phyloP scores from a whole-genome alignment of 106 monocot species.

The Xerophyta viscosa region DNA sequence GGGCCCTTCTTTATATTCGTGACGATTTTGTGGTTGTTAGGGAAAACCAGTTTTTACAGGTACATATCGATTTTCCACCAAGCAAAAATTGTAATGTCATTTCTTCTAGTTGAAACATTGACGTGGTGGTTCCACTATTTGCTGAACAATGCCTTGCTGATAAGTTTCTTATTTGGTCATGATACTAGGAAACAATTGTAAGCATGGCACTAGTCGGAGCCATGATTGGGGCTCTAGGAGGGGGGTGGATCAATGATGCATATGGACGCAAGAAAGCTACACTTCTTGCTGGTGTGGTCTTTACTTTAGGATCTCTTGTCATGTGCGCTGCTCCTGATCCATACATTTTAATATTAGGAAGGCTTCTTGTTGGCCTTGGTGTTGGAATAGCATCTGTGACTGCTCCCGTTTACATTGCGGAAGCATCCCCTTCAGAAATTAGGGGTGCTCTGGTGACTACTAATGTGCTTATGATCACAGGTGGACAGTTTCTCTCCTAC shows the following conservation, averaged over 20 bases:
- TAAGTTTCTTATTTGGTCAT: too few relatives aligned
- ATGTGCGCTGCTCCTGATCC: conserved; percentile 80
- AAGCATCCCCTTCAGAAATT: conserved; percentile 92
- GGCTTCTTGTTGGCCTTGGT: conserved; percentile 81
- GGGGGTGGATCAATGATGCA: conserved; percentile 89
- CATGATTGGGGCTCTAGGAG: conserved; percentile 68
- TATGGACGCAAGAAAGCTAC: conserved; percentile 87
- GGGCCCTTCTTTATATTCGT: conserved; percentile 86
- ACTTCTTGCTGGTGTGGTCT: conserved; percentile 70
- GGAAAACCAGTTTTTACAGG: conserved; percentile 73
- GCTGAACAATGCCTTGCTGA: too few relatives aligned
- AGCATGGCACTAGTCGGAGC: conserved; percentile 95
- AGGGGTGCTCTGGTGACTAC: conserved; percentile 80
- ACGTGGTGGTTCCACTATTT: too few relatives aligned
- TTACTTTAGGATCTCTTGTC: conserved; percentile 61
- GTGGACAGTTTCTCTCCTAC: conserved; percentile 88
- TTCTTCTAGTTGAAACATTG: too few relatives aligned
- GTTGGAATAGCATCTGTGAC: conserved; percentile 88
- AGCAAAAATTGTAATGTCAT: too few relatives aligned
- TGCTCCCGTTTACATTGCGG: conserved; percentile 94
- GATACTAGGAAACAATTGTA: conserved; percentile 81
- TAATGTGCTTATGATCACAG: conserved; percentile 97
- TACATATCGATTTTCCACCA: conserved; percentile 7
- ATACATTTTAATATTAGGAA: conserved; percentile 76
- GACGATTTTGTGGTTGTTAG: conserved; percentile 71